Base-by-base conservation (phyloP, 1,284 basidiomycete genomes). In the Marasmius fiardii region DNA sequence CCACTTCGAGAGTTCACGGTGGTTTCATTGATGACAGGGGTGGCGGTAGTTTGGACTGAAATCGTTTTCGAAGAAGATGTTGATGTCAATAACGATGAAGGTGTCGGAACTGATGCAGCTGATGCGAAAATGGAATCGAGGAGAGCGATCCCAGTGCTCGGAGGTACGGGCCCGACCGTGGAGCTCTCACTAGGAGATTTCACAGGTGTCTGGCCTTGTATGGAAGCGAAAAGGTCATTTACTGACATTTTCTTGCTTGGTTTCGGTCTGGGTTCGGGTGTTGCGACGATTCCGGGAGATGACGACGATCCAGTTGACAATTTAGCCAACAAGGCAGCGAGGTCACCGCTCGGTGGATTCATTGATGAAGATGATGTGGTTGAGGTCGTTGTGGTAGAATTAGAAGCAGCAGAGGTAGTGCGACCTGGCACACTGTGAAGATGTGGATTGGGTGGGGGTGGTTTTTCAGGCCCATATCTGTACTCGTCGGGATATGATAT, bases 401-500 rank as follows among this genome's bases (percentile, higher is more conserved):
- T 51, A 50, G 54, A 57, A 35, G 54, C 54, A 28, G 54, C 52
- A 28, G 60, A 57, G 24, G 58, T 26, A 18, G 57, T 48, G n/a
- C 50, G 52, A 23, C 34, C 33, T 28, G 44, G 43, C n/a, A 33
- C 23, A 41, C 64, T 52, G 64, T 68, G 70, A 5, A 67, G 60
- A 55, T 71, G 68, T 0, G 70, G 72, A 58, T 78, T 78, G 18
- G 78, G 77, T 6, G 80, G 85, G 7, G 85, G 85, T 2, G 80
- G 82, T 34, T 76, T 74, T 60, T 82, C 81, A 4, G 86, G 85
- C 20, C 84, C 83, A 67, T 86, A 88, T 51, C 79, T 76, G 64
- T 77, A 88, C 58, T 86, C 74, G 52, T 87, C 81, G 6, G 88
- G 88, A 66, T 91, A 90, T 10, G 81, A 76, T 24, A 78, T 55